These are phyloP conservation scores for Triticum urartu DNA, from an alignment of 176 grass and related monocot genomes.

Conservation along the genomic window DNA sequence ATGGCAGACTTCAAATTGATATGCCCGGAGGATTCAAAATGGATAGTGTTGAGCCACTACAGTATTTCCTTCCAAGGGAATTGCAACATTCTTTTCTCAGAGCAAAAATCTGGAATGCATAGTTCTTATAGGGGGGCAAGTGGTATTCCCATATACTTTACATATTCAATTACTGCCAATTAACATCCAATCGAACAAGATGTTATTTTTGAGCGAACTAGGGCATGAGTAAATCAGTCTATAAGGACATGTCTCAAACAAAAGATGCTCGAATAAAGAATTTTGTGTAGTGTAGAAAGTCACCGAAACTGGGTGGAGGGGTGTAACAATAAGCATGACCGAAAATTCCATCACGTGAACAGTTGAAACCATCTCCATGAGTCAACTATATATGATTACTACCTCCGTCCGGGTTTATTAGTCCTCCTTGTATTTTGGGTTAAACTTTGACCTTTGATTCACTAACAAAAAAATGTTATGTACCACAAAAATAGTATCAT, in stretches of 20 bases:
- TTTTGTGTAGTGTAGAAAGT: not conserved
- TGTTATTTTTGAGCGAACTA: not conserved
- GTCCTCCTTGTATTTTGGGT: too few relatives aligned
- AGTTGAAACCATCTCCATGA: not conserved
- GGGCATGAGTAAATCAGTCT: not conserved
- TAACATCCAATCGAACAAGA: not conserved
- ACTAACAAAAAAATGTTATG: too few relatives aligned
- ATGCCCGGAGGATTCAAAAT: not conserved
- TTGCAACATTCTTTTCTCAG: not conserved
- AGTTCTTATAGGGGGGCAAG: not conserved
- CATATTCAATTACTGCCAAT: not conserved
- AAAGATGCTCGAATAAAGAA: not conserved
- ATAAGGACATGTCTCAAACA: not conserved
- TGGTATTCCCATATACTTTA: not conserved
- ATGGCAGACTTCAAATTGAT: not conserved
- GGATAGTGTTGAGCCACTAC: not conserved
- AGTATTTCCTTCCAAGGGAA: not conserved
- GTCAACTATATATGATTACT: slow-evolving; percentile 6
- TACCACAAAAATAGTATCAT: too few relatives aligned
- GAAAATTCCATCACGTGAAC: not conserved
- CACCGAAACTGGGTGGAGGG: not conserved
- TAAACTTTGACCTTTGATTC: too few relatives aligned
- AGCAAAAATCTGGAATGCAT: slow-evolving; percentile 10
- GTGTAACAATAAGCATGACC: not conserved
- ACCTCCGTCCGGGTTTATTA: too few relatives aligned